phyloP scores from a whole-genome alignment of 202 grass and related monocot genomes.

The Alloteropsis angusta region DNA sequence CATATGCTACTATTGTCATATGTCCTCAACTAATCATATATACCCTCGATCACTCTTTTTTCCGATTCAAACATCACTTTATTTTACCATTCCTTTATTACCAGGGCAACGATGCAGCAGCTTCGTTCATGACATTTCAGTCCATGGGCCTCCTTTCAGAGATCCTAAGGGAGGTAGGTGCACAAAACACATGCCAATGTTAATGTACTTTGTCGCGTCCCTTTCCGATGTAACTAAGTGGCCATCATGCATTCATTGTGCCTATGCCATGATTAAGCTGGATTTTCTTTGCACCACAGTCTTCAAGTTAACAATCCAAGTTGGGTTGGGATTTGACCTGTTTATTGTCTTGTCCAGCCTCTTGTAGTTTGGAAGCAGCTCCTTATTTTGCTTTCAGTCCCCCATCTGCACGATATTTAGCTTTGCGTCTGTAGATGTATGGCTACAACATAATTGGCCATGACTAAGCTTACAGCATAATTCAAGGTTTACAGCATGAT shows the following conservation, averaged over 20 bases:
- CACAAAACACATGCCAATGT: neutral
- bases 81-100: constrained; percentile 4
- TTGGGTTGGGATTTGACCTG: constrained; percentile 9
- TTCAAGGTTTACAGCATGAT: too few species aligned
- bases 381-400: neutral
- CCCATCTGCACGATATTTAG: neutral
- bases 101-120: constrained; percentile 49
- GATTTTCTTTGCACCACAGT: constrained; percentile 22
- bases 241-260: neutral
- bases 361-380: neutral
- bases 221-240: neutral
- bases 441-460: constrained; percentile 47
- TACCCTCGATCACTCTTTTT: neutral
- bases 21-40: constrained; percentile 15
- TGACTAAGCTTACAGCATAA: too few species aligned
- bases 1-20: constrained; percentile 68
- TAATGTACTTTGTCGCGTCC: neutral
- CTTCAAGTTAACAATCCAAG: constrained; percentile 36
- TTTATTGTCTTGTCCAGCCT: constrained; percentile 45
- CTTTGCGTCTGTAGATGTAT: neutral
- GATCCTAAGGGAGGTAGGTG: constrained; percentile 66
- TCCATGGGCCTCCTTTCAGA: constrained; percentile 56
- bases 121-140: constrained; percentile 63
- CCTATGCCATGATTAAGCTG: neutral
- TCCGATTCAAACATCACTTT: neutral